Conservation (phyloP, 192 early-diverging fungal genomes). For the Rhizoclosmatium globosum region DNA sequence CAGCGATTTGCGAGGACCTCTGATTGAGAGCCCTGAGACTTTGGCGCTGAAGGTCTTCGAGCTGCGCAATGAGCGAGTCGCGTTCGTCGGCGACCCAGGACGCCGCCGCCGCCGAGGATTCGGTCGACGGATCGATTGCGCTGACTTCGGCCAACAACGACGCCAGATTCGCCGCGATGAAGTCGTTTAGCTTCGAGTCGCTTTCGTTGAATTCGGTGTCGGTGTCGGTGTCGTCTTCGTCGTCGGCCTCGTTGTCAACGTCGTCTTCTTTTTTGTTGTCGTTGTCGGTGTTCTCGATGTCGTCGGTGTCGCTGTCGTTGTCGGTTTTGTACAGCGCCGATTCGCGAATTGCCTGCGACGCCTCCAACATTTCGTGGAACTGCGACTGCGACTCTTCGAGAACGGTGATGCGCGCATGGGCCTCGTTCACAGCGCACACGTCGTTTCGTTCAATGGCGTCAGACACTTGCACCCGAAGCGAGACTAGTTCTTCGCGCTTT, state of each 20-base stretch:
- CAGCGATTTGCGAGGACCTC: slow-evolving; percentile 4
- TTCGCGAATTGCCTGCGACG: slow-evolving; percentile 15
- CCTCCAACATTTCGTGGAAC: slow-evolving; percentile 18
- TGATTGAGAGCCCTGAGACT: background rate
- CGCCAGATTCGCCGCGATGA: slow-evolving; percentile 10
- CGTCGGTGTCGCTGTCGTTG: slow-evolving; percentile 3
- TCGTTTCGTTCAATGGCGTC: slow-evolving; percentile 22
- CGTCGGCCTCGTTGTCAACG: slow-evolving; percentile 30
- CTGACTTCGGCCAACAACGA: slow-evolving; percentile 16
- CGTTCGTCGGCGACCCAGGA: background rate
- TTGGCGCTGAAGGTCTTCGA: slow-evolving; percentile 10
- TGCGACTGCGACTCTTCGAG: slow-evolving; percentile 25
- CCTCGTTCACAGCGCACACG: slow-evolving; percentile 1
- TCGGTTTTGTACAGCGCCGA: background rate
- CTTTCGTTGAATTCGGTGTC: background rate
- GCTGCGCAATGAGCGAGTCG: slow-evolving; percentile 13
- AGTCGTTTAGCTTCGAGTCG: background rate
- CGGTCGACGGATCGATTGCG: slow-evolving; percentile 28
- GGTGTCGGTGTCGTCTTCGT: slow-evolving; percentile 38
- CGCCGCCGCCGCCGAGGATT: slow-evolving; percentile 5
- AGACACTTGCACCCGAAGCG: slow-evolving; percentile 8
- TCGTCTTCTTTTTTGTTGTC: slow-evolving; percentile 42
- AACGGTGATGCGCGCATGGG: slow-evolving; percentile 17
- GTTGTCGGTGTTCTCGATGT: background rate
- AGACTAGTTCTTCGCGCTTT: slow-evolving; percentile 23